Base-by-base conservation (phyloP, 2,329 filamentous ascomycete species). In the Neobulgaria alba region DNA sequence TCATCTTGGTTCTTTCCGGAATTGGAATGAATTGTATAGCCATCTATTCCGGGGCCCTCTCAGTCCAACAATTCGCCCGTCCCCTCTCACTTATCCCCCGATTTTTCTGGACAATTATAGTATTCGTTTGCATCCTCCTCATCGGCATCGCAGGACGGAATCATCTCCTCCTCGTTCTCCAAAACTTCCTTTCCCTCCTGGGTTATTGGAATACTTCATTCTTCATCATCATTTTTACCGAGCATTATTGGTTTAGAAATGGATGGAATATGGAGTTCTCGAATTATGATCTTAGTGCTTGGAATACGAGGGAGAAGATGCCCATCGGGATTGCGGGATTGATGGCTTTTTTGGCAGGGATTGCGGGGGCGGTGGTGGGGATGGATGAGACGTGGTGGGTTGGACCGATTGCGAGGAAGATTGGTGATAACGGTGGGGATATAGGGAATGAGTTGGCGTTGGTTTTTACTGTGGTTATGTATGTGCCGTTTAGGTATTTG, bases 361-460 rank as follows among this genome's bases (percentile, higher is more conserved):
- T 67, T 5, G 64, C 60, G 5, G 68, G 65, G 15, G 75, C 71
- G 61, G 62, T 73, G 16, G 61, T 78, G 53, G 75, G 74, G 1
- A 79, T 79, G 74, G 66, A 65, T 34, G 68, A 76, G 59, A 75
- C 70, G 0, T 76, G 69, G 67, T 75, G 69, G 49, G 59, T 70
- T 16, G 72, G 71, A 0, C 60, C 61, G 2, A 47, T 73, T 36
- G 68, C 64, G 1, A 56, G 51, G 30, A 53, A 60, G 46, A 71
- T 73, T 43, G 67, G 68, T 3, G 56, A 59, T 0, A 45, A 51
- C 29, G 67, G 67, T 14, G 68, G 68, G 8, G 69, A 73, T 52
- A 57, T 73, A 34, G 70, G 68, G 5, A 75, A 76, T 49, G 62
- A 77, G 61, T 61, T 77, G 36, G 62, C 69, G 0, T 63, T 76